phyloP scores from a whole-genome alignment of 768 basidiomycete species.

The Lentinula sp. region DNA sequence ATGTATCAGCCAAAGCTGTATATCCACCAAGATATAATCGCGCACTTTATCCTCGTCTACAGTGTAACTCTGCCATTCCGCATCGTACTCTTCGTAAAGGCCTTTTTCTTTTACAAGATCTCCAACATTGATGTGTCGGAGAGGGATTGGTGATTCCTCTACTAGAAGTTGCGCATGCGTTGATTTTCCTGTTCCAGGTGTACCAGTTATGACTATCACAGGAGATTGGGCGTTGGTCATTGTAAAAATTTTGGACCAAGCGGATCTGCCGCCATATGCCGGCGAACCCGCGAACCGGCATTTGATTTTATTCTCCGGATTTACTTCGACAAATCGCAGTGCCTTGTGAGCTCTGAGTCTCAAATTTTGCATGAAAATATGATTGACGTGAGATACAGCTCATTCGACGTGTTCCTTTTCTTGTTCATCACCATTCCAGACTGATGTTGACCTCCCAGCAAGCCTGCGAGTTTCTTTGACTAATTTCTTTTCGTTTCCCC shows the following conservation, averaged over 20 bases:
- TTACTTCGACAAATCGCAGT: not conserved
- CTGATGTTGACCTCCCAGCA: conserved; percentile 2
- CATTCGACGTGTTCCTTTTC: not conserved
- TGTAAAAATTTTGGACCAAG: not conserved
- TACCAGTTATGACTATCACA: conserved; percentile 82
- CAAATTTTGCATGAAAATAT: not conserved
- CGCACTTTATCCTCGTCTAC: conserved; percentile 95
- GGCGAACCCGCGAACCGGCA: not conserved
- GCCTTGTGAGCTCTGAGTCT: not conserved
- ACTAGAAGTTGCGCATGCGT: conserved; percentile 85
- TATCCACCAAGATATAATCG: not conserved
- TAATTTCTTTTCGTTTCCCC: not conserved
- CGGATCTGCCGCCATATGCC: not conserved
- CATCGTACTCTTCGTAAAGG: conserved; percentile 80
- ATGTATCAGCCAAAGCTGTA: not conserved
- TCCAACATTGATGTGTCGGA: conserved; percentile 85
- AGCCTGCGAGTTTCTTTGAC: not conserved
- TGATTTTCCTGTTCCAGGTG: conserved; percentile 94
- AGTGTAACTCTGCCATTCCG: conserved; percentile 92
- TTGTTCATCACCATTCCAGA: not conserved
- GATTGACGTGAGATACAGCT: conserved; percentile 2
- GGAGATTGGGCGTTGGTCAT: conserved; percentile 27
- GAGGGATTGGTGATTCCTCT: conserved; percentile 59
- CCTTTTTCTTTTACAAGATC: conserved; percentile 81
- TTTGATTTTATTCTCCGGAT: not conserved